These are phyloP conservation scores for Toxicodendron radicans DNA, from an alignment of 345 rosid genomes.

Conservation along the genomic window DNA sequence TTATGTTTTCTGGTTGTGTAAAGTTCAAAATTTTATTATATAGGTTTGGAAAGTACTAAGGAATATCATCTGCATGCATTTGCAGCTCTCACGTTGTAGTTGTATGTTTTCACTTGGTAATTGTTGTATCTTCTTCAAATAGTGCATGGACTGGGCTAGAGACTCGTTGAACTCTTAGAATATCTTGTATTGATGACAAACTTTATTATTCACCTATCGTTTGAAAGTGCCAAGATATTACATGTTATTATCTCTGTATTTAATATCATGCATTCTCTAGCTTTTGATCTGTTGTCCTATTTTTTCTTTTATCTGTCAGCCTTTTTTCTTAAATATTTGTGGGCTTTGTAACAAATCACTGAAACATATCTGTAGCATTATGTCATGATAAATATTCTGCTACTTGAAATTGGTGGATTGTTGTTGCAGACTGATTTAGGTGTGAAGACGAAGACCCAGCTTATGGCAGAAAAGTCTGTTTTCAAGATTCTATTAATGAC, in stretches of 20 bases:
- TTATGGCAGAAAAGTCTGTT: slow-evolving; percentile 97
- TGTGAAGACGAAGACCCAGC: slow-evolving; percentile 98
- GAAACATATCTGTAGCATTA: not conserved
- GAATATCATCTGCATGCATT: slow-evolving; percentile 5
- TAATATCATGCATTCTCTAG: not conserved
- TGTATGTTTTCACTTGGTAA: not conserved
- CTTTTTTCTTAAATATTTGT: not conserved
- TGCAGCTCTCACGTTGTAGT: not conserved
- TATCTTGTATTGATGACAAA: not conserved
- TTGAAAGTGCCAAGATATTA: not conserved
- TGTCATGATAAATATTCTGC: not conserved
- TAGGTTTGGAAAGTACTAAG: not conserved
- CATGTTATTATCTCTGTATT: not conserved
- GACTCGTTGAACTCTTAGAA: not conserved
- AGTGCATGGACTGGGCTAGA: not conserved
- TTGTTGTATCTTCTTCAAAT: not conserved
- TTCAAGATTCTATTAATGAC: slow-evolving; percentile 89
- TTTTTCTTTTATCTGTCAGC: not conserved
- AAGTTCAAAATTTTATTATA: not conserved
- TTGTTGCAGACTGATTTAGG: slow-evolving; percentile 87
- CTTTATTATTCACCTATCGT: not conserved
- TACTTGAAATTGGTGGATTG: not conserved
- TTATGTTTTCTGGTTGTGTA: slow-evolving; percentile 7
- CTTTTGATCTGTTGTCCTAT: not conserved
- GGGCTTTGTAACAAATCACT: not conserved